Percentiles rank a stretch among this genome's conserved stretches.
Conservation (phyloP, 768 basidiomycete species). For the Rhodotorula sphaerocarpa region DNA sequence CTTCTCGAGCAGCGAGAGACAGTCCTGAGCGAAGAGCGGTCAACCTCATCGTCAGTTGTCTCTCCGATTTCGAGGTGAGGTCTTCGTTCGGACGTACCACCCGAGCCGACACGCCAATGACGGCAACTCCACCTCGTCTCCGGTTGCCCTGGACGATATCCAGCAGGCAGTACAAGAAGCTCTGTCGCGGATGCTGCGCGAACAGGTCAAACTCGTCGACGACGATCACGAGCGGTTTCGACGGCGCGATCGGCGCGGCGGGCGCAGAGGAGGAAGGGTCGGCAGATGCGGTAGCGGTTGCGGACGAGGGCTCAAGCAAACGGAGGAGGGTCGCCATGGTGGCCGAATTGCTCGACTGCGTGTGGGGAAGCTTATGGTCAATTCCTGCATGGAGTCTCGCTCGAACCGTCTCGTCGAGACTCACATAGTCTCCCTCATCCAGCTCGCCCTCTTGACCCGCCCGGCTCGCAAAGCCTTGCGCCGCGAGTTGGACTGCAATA, state of each 20-base stretch:
- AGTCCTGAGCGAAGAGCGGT: slow-evolving; percentile 56
- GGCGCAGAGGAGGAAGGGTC: slow-evolving; percentile 32
- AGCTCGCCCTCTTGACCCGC: slow-evolving; percentile 31
- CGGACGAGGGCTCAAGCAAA: slow-evolving; percentile 34
- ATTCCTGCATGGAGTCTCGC: too few relatives aligned
- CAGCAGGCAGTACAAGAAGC: slow-evolving; percentile 85
- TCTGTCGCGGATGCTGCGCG: slow-evolving; percentile 80
- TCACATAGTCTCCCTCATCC: slow-evolving; percentile 45
- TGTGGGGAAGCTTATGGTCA: too few relatives aligned
- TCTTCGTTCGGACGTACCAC: slow-evolving; percentile 47
- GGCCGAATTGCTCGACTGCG: slow-evolving; percentile 49
- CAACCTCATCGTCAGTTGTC: not conserved
- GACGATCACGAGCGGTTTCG: slow-evolving; percentile 57
- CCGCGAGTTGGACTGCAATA: slow-evolving; percentile 72
- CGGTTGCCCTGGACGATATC: slow-evolving; percentile 86
- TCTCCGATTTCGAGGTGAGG: too few relatives aligned
- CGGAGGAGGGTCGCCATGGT: slow-evolving; percentile 37
- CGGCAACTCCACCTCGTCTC: slow-evolving; percentile 48
- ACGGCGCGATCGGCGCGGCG: slow-evolving; percentile 51
- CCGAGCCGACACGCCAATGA: slow-evolving; percentile 77
- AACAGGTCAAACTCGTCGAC: slow-evolving; percentile 93
- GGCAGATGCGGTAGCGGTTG: slow-evolving; percentile 38
- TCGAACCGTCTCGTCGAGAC: too few relatives aligned
- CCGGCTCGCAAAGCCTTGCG: slow-evolving; percentile 55
- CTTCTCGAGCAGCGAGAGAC: slow-evolving; percentile 82